Evolutionary conservation across 2,329 filamentous ascomycete species (phyloP), one percentile per base, ranked within the genome.

Genomic region (Colletotrichum plurivorum): DNA sequence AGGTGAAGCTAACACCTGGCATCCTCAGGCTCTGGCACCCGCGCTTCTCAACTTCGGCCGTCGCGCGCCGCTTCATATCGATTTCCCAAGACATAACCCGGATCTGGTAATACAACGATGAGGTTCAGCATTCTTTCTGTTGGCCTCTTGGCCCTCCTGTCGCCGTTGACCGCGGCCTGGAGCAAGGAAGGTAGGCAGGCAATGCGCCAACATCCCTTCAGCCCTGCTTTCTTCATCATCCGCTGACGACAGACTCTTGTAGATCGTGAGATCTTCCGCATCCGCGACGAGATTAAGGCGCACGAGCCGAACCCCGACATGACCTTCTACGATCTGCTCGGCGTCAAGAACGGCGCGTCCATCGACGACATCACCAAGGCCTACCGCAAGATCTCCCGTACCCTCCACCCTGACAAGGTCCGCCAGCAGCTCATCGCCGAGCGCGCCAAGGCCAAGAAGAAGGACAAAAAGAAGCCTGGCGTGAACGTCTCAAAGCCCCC

Each of bases 181-280:
- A 90, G 89, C 66, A 96, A 96, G 82, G 94, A 97, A 87, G 93
- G 93, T 93, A 81, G 74, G 84, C 36, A 54, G 15, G 8, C 31
- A 36, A 36, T 31, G 49, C 46, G 52, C 41, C 46, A 56, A 20
- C 16, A 15, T 15, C 6, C 31, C 22, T 20, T 12, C n/a, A 36
- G 31, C 31, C 31, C 31, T 36, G 31, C 31, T 10, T 10, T 36
- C 45, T 18, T 13, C 43, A 18, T 18, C 36, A 22, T 49, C 7
- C 22, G 43, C 63, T 66, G 62, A 68, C 61, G 31, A n/a, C 54
- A 10, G 18, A 16, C 27, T 22, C 31, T 58, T 7, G 57, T 76
- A 97, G 96, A 99, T 83, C 94, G 97, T 78, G 96, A 99, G 83
- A 98, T 99, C 84, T 99, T 99, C 85, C 93, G 94, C 75, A 87